These are phyloP conservation scores for Gelatoporia subvermispora DNA, from an alignment of 768 basidiomycete species.

Conservation along the genomic window DNA sequence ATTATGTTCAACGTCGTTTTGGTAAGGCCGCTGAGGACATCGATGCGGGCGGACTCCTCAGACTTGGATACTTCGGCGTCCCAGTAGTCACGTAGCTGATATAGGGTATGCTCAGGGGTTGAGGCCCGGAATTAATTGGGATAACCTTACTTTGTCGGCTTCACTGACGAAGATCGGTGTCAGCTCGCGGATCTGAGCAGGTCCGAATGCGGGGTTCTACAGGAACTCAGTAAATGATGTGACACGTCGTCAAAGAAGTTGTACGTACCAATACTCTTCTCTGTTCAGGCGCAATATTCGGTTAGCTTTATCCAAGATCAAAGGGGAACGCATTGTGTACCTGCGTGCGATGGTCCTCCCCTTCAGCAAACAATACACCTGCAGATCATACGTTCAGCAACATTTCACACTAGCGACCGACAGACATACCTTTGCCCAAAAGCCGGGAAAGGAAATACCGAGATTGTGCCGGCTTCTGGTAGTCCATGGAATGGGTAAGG, in stretches of 20 bases:
- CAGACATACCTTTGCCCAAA: constrained; percentile 33
- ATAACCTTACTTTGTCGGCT: constrained; percentile 40
- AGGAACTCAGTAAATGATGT: not conserved
- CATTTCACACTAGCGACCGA: not conserved
- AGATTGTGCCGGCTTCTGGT: constrained; percentile 46
- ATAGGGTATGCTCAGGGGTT: not conserved
- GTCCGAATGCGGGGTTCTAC: constrained; percentile 64
- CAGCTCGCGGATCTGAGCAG: constrained; percentile 50
- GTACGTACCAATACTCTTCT: constrained; percentile 1
- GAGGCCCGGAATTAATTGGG: not conserved
- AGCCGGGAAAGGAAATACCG: constrained; percentile 36
- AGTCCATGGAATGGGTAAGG: constrained; percentile 51
- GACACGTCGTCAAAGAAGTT: not conserved
- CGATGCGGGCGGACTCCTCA: constrained; percentile 18
- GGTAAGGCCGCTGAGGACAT: constrained; percentile 30
- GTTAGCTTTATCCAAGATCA: not conserved
- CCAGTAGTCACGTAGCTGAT: constrained; percentile 19
- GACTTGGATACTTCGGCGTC: constrained; percentile 26
- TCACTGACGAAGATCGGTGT: constrained; percentile 52
- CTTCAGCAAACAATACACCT: constrained; percentile 48
- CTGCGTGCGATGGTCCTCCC: constrained; percentile 35
- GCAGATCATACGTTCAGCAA: not conserved
- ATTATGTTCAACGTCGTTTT: constrained; percentile 37
- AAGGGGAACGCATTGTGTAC: constrained; percentile 6
- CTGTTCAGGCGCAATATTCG: not conserved